A percentile compares a stretch with the other conserved stretches of the same genome.
These are phyloP conservation scores for Aureobasidium sp. DNA, from an alignment of 2,329 filamentous ascomycete genomes.

Conservation along the genomic window DNA sequence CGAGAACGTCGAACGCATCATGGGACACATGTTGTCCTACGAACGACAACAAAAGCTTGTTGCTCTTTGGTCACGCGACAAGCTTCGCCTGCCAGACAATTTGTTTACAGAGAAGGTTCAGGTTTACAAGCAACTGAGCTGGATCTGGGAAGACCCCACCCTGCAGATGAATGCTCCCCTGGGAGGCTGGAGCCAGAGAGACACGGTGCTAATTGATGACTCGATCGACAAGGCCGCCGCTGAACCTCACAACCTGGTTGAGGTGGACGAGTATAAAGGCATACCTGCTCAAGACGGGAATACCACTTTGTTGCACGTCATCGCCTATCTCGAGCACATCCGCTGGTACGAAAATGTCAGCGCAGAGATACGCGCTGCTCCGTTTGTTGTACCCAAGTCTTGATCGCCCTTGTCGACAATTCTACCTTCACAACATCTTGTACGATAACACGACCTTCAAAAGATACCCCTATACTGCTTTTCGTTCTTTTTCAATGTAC, in stretches of 20 bases:
- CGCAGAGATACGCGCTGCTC: not conserved
- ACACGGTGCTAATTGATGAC: slow-evolving; percentile 88
- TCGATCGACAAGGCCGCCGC: slow-evolving; percentile 67
- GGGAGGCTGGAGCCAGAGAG: slow-evolving; percentile 62
- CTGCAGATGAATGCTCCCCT: slow-evolving; percentile 31
- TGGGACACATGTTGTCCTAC: slow-evolving; percentile 52
- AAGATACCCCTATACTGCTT: not conserved
- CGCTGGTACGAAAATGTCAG: not conserved
- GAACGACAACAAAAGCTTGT: slow-evolving; percentile 47
- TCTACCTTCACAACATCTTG: not conserved
- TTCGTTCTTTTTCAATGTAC: not conserved
- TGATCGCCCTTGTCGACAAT: not conserved
- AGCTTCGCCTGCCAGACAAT: slow-evolving; percentile 53
- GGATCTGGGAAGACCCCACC: slow-evolving; percentile 54
- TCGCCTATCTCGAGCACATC: not conserved
- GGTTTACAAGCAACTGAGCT: slow-evolving; percentile 77
- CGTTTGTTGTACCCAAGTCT: not conserved
- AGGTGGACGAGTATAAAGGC: slow-evolving; percentile 63
- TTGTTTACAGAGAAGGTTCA: slow-evolving; percentile 68
- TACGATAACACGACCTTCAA: not conserved
- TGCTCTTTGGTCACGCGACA: slow-evolving; percentile 70
- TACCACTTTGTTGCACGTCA: not conserved
- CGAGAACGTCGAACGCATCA: slow-evolving; percentile 61
- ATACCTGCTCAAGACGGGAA: not conserved
- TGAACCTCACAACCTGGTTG: slow-evolving; percentile 75